phyloP scores from a whole-genome alignment of 768 basidiomycete species.

The Pisolithus sp. region DNA sequence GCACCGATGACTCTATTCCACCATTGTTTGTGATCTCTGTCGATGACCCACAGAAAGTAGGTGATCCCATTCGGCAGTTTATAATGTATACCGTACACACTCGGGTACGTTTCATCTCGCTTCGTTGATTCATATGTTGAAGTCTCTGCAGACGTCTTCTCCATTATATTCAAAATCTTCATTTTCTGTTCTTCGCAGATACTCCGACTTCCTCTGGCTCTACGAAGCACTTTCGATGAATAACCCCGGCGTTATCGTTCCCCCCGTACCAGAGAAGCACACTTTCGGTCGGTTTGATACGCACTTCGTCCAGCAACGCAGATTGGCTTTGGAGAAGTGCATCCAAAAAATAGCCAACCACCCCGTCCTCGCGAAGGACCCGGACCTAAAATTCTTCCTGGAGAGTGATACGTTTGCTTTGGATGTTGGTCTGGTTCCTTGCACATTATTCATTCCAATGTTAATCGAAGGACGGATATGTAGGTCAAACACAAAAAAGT shows the following conservation, averaged over 20 bases:
- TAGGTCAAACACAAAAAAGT: constrained; percentile 87
- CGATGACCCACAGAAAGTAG: constrained; percentile 96
- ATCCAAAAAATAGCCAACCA: constrained; percentile 92
- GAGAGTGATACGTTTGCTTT: constrained; percentile 89
- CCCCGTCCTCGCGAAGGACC: constrained; percentile 81
- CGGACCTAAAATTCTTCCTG: constrained; percentile 83
- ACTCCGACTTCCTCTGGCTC: constrained; percentile 96
- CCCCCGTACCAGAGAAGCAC: constrained; percentile 94
- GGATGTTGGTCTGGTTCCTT: constrained; percentile 54
- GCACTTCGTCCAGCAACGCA: constrained; percentile 82
- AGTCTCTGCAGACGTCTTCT: constrained; percentile 63
- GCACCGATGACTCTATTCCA: constrained; percentile 42
- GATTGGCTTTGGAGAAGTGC: constrained; percentile 81
- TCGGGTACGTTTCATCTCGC: constrained; percentile 40
- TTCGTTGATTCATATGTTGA: background rate
- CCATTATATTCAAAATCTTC: constrained; percentile 73
- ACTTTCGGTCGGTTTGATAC: constrained; percentile 90
- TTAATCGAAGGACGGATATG: background rate
- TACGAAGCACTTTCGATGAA: constrained; percentile 83
- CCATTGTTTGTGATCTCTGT: constrained; percentile 83
- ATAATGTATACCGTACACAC: constrained; percentile 98
- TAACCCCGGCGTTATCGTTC: constrained; percentile 96
- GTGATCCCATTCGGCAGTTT: constrained; percentile 90
- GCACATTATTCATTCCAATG: background rate
- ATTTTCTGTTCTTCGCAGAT: constrained; percentile 94